Evolutionary conservation across 2,329 filamentous ascomycete genomes (phyloP).

Genomic region (Claviceps digitariae): DNA sequence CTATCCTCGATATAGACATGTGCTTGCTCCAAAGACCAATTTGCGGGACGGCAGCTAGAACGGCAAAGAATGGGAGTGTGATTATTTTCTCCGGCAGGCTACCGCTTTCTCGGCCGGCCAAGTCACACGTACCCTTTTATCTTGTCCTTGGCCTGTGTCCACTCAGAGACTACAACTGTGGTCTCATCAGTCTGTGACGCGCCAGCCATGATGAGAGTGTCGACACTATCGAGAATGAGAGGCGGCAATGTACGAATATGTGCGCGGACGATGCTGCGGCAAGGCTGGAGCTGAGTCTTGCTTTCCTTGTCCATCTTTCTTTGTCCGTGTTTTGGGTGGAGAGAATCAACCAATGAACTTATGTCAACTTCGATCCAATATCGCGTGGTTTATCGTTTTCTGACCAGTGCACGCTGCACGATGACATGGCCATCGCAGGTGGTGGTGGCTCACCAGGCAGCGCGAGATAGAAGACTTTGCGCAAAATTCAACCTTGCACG

Average conservation of each 20-base stretch:
- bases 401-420: neutral
- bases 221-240: neutral
- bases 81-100: conserved; percentile 3
- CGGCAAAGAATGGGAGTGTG: neutral
- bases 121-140: neutral
- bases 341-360: neutral
- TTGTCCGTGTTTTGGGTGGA: neutral
- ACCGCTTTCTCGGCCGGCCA: conserved; percentile 6
- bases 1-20: neutral
- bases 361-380: neutral
- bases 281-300: neutral
- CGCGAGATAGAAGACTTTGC: neutral
- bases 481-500: neutral
- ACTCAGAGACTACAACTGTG: neutral
- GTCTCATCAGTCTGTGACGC: neutral
- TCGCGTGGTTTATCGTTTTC: neutral
- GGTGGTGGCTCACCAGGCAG: neutral
- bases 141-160: neutral
- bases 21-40: neutral
- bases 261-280: neutral
- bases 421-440: neutral
- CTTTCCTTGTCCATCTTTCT: neutral
- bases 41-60: neutral
- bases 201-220: neutral
- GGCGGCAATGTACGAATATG: neutral